These are phyloP conservation scores for Epicoccum nigrum DNA, from an alignment of 2,329 filamentous ascomycete genomes.

Conservation along the genomic window DNA sequence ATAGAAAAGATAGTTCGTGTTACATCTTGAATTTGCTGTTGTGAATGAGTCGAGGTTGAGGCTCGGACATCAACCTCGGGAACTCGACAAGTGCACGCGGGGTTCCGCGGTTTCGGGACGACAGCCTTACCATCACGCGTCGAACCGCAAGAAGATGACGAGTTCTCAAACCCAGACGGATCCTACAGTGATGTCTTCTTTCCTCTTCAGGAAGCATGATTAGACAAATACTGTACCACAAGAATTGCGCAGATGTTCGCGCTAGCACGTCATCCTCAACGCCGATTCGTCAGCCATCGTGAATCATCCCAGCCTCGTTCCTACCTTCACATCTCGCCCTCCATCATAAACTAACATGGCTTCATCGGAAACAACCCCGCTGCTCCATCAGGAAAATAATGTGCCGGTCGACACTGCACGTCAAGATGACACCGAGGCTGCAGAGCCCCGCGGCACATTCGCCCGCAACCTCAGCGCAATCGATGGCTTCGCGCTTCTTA, in stretches of 20 bases:
- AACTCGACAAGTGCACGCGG: slow-evolving; percentile 11
- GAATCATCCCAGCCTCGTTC: slow-evolving; percentile 9
- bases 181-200: no score
- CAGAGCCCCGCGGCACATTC: slow-evolving; percentile 36
- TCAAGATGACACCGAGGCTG: slow-evolving; percentile 20
- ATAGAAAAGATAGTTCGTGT: no score
- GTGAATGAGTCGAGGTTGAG: neutral
- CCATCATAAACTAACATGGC: slow-evolving; percentile 22
- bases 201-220: no score
- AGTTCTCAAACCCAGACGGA: neutral
- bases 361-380: slow-evolving; percentile 31
- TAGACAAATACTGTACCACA: neutral
- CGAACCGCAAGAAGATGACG: neutral
- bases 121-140: neutral
- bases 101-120: slow-evolving; percentile 6
- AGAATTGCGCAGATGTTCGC: neutral
- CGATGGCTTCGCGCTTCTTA: slow-evolving; percentile 62
- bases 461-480: slow-evolving; percentile 39
- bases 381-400: slow-evolving; percentile 23
- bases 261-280: slow-evolving; percentile 16
- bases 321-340: neutral
- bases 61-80: slow-evolving; percentile 12
- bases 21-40: neutral
- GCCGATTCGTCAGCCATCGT: slow-evolving; percentile 12
- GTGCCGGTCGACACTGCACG: slow-evolving; percentile 11